phyloP scores from a whole-genome alignment of 2,329 filamentous ascomycete genomes.

The Apiospora saccharicola region DNA sequence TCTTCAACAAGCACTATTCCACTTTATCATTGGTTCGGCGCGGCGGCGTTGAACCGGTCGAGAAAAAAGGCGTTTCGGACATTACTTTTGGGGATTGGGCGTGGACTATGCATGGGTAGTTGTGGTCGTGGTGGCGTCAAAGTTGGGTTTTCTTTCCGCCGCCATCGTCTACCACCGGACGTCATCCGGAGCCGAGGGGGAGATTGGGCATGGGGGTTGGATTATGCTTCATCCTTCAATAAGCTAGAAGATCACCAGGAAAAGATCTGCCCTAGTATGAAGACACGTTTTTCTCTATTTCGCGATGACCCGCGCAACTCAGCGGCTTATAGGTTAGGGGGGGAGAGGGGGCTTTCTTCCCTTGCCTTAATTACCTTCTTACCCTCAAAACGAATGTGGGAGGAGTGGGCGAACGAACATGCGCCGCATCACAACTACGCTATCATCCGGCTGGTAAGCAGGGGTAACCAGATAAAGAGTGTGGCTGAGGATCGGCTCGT shows the following conservation, averaged over 20 bases:
- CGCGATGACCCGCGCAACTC: too few species aligned
- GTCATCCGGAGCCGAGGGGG: background rate
- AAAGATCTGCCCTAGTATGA: background rate
- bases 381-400: too few species aligned
- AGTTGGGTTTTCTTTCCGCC: background rate
- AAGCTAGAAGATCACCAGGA: background rate
- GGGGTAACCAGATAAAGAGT: too few species aligned
- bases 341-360: background rate
- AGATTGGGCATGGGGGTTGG: background rate
- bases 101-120: too few species aligned
- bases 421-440: too few species aligned
- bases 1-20: background rate
- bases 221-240: too few species aligned
- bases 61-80: background rate
- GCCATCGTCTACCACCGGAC: background rate
- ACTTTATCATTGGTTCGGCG: background rate
- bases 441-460: too few species aligned
- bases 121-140: background rate
- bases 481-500: background rate
- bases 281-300: background rate
- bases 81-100: background rate
- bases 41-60: too few species aligned
- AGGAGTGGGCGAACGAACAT: too few species aligned
- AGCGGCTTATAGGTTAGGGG: too few species aligned
- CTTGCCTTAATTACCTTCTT: too few species aligned